These are phyloP conservation scores for Fraxinus americana DNA, from an alignment of 257 asterid genomes.

Conservation along the genomic window DNA sequence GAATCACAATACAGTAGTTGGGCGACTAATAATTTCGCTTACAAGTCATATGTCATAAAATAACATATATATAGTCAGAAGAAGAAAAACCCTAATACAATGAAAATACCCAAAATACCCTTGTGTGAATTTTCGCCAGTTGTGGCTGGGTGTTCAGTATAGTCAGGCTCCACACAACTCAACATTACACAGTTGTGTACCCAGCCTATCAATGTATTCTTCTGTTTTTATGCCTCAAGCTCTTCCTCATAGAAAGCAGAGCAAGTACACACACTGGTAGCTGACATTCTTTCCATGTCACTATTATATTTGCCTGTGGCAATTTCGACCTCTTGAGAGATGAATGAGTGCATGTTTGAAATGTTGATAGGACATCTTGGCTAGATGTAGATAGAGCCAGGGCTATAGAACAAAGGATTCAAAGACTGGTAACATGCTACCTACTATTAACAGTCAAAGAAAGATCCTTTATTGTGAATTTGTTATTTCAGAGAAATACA, in stretches of 20 bases:
- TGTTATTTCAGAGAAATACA: neutral
- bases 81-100: too few relatives aligned
- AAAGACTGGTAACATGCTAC: neutral
- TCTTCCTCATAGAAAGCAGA: neutral
- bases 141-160: too few relatives aligned
- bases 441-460: neutral
- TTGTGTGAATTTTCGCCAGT: too few relatives aligned
- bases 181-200: slow-evolving; percentile 1
- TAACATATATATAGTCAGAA: too few relatives aligned
- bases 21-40: too few relatives aligned
- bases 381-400: neutral
- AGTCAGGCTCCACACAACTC: too few relatives aligned
- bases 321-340: neutral
- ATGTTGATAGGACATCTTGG: neutral
- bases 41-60: too few relatives aligned
- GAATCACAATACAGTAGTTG: too few relatives aligned
- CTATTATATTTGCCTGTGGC: neutral
- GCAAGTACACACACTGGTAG: neutral
- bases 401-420: neutral
- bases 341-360: neutral
- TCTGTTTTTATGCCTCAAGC: neutral
- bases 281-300: neutral
- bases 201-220: neutral
- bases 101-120: too few relatives aligned
- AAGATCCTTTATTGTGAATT: neutral